Evolutionary conservation across 1,284 basidiomycete genomes (phyloP).

Genomic region (Polyporus tsugae): DNA sequence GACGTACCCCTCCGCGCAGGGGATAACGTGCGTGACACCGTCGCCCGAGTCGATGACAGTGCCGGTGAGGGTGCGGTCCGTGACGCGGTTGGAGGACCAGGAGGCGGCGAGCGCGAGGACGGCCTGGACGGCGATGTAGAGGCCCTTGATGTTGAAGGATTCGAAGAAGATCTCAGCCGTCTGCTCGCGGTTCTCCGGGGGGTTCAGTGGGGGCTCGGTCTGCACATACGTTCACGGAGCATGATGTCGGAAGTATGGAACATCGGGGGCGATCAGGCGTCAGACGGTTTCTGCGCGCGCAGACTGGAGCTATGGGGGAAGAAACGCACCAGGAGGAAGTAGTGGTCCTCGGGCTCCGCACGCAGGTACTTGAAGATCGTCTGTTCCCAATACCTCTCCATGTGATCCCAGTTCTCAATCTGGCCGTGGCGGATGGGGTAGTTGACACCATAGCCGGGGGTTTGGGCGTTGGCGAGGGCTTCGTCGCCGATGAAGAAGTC

Average conservation of each 20-base stretch:
- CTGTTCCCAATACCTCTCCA: constrained; percentile 99
- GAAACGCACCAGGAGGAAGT: constrained; percentile 89
- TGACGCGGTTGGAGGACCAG: constrained; percentile 94
- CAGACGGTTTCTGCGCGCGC: constrained; percentile 18
- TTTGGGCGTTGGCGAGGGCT: constrained; percentile 94
- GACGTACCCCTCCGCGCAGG: constrained; percentile 97
- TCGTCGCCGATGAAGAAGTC: constrained; percentile 99
- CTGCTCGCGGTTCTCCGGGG: constrained; percentile 98
- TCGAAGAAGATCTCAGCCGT: constrained; percentile 99
- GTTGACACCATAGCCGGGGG: constrained; percentile 89
- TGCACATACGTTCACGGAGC: constrained; percentile 42
- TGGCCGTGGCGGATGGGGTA: constrained; percentile 98
- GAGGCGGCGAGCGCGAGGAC: constrained; percentile 99
- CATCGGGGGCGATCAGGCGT: constrained; percentile 16
- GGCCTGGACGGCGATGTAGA: constrained; percentile 99
- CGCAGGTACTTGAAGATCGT: constrained; percentile 99
- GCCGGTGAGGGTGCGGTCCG: constrained; percentile 93
- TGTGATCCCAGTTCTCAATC: constrained; percentile 99
- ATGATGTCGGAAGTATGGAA: not conserved
- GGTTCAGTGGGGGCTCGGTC: constrained; percentile 98
- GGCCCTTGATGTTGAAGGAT: constrained; percentile 97
- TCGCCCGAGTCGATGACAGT: constrained; percentile 99
- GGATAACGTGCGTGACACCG: constrained; percentile 98
- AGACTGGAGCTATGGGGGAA: not conserved
- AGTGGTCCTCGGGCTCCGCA: constrained; percentile 99